These are phyloP conservation scores for Boletus subcaerulescens DNA, from an alignment of 768 basidiomycete species.

Conservation along the genomic window DNA sequence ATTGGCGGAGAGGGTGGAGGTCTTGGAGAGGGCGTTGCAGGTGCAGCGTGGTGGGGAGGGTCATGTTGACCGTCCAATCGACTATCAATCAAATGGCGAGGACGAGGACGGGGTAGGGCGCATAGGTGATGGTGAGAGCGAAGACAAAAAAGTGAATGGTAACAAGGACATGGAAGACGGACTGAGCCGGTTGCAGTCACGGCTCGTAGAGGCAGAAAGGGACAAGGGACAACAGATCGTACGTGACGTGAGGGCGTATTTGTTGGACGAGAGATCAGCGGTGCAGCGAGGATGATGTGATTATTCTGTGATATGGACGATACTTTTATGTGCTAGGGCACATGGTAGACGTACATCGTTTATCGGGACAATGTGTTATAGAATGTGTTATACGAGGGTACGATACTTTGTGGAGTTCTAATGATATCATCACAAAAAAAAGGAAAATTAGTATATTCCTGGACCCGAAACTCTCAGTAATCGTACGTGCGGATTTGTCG, in stretches of 20 bases:
- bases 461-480: too few species aligned
- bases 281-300: background rate
- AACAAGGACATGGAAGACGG: constrained; percentile 2
- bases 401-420: too few species aligned
- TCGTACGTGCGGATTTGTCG: too few species aligned
- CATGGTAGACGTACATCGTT: too few species aligned
- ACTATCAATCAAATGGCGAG: background rate
- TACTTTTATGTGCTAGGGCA: too few species aligned
- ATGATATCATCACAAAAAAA: too few species aligned
- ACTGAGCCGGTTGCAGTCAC: constrained; percentile 12
- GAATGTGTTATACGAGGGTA: too few species aligned
- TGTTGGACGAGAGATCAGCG: constrained; percentile 9
- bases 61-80: background rate
- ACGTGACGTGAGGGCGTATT: constrained; percentile 13
- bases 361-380: too few species aligned
- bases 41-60: background rate
- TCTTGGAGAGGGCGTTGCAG: constrained; percentile 19
- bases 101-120: background rate
- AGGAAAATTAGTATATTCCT: too few species aligned
- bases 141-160: background rate
- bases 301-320: background rate
- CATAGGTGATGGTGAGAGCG: too few species aligned
- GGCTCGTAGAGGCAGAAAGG: constrained; percentile 20
- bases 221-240: constrained; percentile 15
- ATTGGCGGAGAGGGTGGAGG: constrained; percentile 25